Evolutionary conservation across 73 alveolate genomes (phyloP), one percentile per base, ranked within the genome.

Genomic region (Tetrahymena borealis): DNA sequence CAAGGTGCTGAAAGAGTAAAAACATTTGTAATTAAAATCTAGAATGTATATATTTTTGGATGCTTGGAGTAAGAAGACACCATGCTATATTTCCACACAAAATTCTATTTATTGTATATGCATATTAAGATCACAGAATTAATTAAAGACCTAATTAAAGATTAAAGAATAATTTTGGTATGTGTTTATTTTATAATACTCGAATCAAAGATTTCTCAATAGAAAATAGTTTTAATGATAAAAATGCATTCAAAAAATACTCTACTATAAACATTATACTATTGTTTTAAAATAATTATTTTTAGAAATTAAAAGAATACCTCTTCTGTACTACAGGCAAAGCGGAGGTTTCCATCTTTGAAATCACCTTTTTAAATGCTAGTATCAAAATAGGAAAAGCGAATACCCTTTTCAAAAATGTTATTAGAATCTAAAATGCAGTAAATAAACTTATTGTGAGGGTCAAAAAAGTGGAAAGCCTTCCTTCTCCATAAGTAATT

Each of bases 281-380:
- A 39, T 39, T 9, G 7, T 7, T 7, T 39, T 9, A 39, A 9
- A 12, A 39, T 39, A 39, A 39, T 39, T 9, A 39, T 39, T 39
- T 39, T 8, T 8, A 15, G 78, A 12, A 12, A 3, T 40, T 60
- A n/a, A 42, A 15, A 15, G 24, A n/a, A 24, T 39, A 93, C 39
- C 33, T 79, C 95, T 39, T 93, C 95, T 39, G 95, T 39, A 28
- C 95, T 93, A 32, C 95, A 93, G 39, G 95, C 93, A 93, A 93
- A 93, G 32, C 95, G 78, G 11, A 93, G 78, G 16, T 79, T 38
- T 15, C 95, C 95, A 18, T 93, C 95, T 85, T 85, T 93, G 33
- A 93, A 93, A 85, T 93, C 78, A 7, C 93, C 93, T 93, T 85
- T 93, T 39, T 90, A 42, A 16, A 40, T 39, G 11, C 39, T 32